These are phyloP conservation scores for Pythium dissimile DNA, from an alignment of 352 stramenopile species.

Conservation along the genomic window DNA sequence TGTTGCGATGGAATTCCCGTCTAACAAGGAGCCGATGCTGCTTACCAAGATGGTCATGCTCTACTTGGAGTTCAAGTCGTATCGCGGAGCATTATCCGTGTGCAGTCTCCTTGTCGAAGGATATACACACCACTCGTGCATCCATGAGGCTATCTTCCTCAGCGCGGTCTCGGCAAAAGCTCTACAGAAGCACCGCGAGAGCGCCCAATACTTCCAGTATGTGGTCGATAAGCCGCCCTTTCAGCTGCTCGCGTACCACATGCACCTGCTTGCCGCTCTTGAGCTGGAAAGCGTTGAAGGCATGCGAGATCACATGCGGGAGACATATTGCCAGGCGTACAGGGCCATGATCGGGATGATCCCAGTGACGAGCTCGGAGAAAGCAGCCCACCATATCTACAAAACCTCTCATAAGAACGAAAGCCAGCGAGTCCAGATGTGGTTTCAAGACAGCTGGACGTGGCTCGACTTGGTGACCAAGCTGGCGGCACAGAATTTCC, in stretches of 20 bases:
- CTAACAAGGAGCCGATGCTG: conserved; percentile 57
- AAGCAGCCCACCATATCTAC: conserved; percentile 48
- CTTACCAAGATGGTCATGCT: conserved; percentile 55
- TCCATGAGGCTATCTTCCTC: conserved; percentile 66
- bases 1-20: conserved; percentile 73
- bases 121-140: conserved; percentile 30
- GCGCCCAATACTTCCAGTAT: conserved; percentile 71
- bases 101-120: conserved; percentile 69
- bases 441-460: conserved; percentile 46
- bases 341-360: conserved; percentile 45
- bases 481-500: conserved; percentile 41
- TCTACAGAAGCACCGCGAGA: conserved; percentile 53
- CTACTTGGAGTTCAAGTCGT: conserved; percentile 67
- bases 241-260: conserved; percentile 45
- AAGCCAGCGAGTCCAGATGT: conserved; percentile 47
- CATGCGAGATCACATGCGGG: conserved; percentile 41
- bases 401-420: conserved; percentile 68
- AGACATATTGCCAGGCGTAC: conserved; percentile 55
- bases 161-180: conserved; percentile 51
- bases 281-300: conserved; percentile 42
- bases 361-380: conserved; percentile 47
- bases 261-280: conserved; percentile 52
- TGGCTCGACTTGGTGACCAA: conserved; percentile 61
- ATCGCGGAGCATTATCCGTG: conserved; percentile 54
- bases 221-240: conserved; percentile 53